Evolutionary conservation across 1,139 yeast genomes (phyloP).

Genomic region (Yamadazyma spencermartinsiae): DNA sequence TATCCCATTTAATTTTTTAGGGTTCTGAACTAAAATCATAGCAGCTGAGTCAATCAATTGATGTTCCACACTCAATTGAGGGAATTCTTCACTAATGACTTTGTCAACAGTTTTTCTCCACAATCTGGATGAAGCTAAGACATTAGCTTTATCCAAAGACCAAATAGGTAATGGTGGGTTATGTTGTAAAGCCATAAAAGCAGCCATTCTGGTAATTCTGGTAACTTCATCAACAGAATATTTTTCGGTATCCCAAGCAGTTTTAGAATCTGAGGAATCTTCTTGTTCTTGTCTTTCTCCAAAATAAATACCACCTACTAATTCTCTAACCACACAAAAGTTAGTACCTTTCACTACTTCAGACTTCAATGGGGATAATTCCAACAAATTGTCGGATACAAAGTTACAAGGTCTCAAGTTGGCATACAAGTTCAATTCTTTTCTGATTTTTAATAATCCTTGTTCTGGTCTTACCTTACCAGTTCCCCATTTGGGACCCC

Average conservation of each 20-base stretch:
- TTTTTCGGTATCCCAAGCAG: slow-evolving; percentile 92
- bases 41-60: slow-evolving; percentile 98
- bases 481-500: slow-evolving; percentile 99
- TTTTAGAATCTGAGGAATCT: slow-evolving; percentile 59
- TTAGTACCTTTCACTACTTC: slow-evolving; percentile 88
- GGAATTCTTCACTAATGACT: slow-evolving; percentile 84
- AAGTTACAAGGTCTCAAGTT: slow-evolving; percentile 96
- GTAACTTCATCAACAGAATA: slow-evolving; percentile 89
- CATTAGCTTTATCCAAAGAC: slow-evolving; percentile 97
- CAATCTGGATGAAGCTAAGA: slow-evolving; percentile 89
- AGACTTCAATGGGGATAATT: slow-evolving; percentile 82
- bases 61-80: slow-evolving; percentile 80
- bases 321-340: slow-evolving; percentile 89
- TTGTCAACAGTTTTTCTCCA: slow-evolving; percentile 94
- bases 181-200: slow-evolving; percentile 90
- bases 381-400: slow-evolving; percentile 81
- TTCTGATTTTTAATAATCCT: slow-evolving; percentile 89
- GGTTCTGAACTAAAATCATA: slow-evolving; percentile 90
- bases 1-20: slow-evolving; percentile 87
- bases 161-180: slow-evolving; percentile 92
- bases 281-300: slow-evolving; percentile 94
- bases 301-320: slow-evolving; percentile 96
- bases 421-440: slow-evolving; percentile 91
- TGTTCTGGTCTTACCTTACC: slow-evolving; percentile 95
- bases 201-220: slow-evolving; percentile 97